Base-by-base conservation (phyloP, 169 alveolate genomes). In the Plasmodium berghei region DNA sequence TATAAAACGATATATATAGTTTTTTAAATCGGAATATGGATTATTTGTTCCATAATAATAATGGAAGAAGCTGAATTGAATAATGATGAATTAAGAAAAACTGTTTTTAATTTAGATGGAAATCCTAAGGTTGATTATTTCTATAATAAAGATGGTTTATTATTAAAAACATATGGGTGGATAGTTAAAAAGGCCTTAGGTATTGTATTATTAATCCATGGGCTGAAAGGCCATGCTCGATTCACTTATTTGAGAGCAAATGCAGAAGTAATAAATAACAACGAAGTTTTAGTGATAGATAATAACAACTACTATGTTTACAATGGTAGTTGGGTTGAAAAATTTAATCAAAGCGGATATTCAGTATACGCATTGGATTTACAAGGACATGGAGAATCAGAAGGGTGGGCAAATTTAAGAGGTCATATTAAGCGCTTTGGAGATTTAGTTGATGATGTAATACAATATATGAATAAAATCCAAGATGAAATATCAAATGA, bases 331-430 rank as follows among this genome's bases (percentile, higher is more conserved):
- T 92, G 88, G 88, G 34, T 92, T 18, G 88, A 92, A 28, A 72
- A 70, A 55, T 62, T 92, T n/a, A 92, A 92, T 63, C 52, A 89
- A 9, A 61, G 87, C 22, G 94, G 93, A 4, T 92, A 73, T 80
- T 73, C 88, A 8, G 92, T 87, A 26, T 92, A 89, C 46, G 93
- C 91, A 0, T 61, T 92, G 18, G 95, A 92, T 72, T 92, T 64
- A 42, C 94, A 92, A 72, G 88, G 93, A 3, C 93, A 90, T 28
- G 95, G 95, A 10, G 46, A 87, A 74, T 92, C 95, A n/a, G 93
- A 90, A 45, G 93, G 93, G 3, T 24, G 75, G 42, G 0, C 26
- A 40, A 92, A 75, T 52, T 49, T 55, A 70, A 83, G 93, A 40
- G 80, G 85, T 56, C 73, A 73, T 72, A 54, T 71, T 56, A 56